Evolutionary conservation across 1,139 yeast genomes (phyloP).

Genomic region (Taiozyma onychis): DNA sequence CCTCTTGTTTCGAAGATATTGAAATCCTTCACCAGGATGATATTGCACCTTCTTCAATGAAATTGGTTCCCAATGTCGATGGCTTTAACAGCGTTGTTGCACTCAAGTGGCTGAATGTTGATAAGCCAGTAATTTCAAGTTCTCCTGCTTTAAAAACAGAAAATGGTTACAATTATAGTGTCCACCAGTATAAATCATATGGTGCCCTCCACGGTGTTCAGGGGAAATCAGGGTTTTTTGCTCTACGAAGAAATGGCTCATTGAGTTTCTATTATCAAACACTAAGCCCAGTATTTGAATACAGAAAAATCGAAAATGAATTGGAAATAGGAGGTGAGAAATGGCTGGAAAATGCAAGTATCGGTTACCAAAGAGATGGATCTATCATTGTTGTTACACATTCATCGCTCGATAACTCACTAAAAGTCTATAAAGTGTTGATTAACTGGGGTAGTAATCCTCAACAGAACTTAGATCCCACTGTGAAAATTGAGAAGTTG

Average conservation of each 20-base stretch:
- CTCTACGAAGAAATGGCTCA: conserved; percentile 59
- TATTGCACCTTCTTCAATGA: conserved; percentile 16
- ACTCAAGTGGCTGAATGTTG: conserved; percentile 65
- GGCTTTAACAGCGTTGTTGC: conserved; percentile 35
- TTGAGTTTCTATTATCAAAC: conserved; percentile 51
- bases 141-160: conserved; percentile 40
- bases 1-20: conserved; percentile 24
- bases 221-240: conserved; percentile 68
- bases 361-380: conserved; percentile 54
- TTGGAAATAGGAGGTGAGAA: conserved; percentile 21
- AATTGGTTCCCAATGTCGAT: conserved; percentile 18
- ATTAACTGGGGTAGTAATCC: conserved; percentile 52
- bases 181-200: conserved; percentile 50
- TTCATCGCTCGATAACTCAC: conserved; percentile 34
- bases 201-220: conserved; percentile 67
- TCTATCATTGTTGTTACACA: conserved; percentile 44
- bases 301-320: conserved; percentile 32
- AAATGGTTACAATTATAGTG: conserved; percentile 42
- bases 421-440: conserved; percentile 42
- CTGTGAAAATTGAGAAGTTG: conserved; percentile 15
- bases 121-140: conserved; percentile 53
- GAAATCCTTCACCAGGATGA: conserved; percentile 32
- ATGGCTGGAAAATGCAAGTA: conserved; percentile 40
- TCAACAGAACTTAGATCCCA: conserved; percentile 13
- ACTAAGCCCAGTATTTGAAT: conserved; percentile 56